A percentile compares a stretch with the other conserved stretches of the same genome.
Evolutionary conservation across 352 stramenopile species (phyloP).

Genomic region (Pythium grandisporangium): DNA sequence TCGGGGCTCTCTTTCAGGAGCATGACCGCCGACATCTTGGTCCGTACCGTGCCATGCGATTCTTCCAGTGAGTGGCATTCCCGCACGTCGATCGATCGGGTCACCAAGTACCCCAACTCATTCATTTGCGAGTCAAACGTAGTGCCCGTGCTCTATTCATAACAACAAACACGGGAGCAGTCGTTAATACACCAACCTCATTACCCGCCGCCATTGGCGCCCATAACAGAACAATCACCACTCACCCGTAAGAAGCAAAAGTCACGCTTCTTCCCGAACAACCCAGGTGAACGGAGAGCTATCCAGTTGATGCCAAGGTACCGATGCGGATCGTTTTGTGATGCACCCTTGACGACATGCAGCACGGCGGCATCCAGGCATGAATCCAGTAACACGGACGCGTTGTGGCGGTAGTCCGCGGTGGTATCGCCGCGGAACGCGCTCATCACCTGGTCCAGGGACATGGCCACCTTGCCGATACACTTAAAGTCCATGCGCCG

Average conservation of each 20-base stretch:
- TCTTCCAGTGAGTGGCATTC: conserved; percentile 44
- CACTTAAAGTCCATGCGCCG: conserved; percentile 52
- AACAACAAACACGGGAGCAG: neutral
- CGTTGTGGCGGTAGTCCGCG: conserved; percentile 42
- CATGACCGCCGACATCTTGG: conserved; percentile 42
- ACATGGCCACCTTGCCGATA: conserved; percentile 43
- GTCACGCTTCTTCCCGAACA: conserved; percentile 59
- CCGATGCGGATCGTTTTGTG: conserved; percentile 28
- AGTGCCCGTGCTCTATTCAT: conserved; percentile 31
- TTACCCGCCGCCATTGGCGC: neutral
- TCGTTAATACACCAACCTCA: neutral
- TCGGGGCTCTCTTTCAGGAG: conserved; percentile 46
- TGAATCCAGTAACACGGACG: conserved; percentile 41
- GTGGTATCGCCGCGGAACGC: conserved; percentile 57
- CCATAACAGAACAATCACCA: neutral
- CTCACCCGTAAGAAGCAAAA: conserved; percentile 43
- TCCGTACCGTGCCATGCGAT: conserved; percentile 35
- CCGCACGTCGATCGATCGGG: conserved; percentile 44
- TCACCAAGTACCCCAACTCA: conserved; percentile 45
- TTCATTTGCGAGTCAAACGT: conserved; percentile 28
- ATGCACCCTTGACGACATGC: conserved; percentile 27
- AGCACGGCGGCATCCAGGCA: conserved; percentile 55
- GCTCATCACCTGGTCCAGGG: conserved; percentile 31
- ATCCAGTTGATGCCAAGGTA: conserved; percentile 71
- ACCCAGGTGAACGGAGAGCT: conserved; percentile 21